Base-by-base conservation (phyloP, 164 flowering plant species). In the Cinnamomum chago region DNA sequence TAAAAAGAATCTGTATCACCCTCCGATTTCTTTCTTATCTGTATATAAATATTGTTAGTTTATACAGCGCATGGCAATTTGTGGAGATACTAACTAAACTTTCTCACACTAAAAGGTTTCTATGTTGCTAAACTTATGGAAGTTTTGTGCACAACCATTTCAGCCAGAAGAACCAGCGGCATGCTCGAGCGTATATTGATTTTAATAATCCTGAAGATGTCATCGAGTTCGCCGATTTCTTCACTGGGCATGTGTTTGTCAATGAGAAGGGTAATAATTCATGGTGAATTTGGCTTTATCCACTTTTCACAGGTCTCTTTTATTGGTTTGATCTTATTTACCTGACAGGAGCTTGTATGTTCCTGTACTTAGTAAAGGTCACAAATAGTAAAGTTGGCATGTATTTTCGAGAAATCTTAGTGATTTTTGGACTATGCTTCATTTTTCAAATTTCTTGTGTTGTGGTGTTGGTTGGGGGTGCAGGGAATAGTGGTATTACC, bases 201-300 rank as follows among this genome's bases (percentile, higher is more conserved):
- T 94, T 94, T 83, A 89, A 87, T 75, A 85, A 76, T 64, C 84
- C 90, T 51, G 93, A 94, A 51, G 98, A 91, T 80, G 97, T 90
- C 74, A 72, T 92, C 24, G 98, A 90, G 86, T 92, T 94, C 80
- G 95, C 97, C 0, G 94, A 92, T 85, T 88, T 89, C 82, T 93
- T 93, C 74, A 84, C 86, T 70, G 98, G 97, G 7, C 97, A 90
- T 79, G 81, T 89, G 4, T 94, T 94, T 82, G 96, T 92, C 67
- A 92, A 91, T 80, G 98, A 94, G 82, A 92, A 92, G 78, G 97
- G 98, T 92, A 83, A 85, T 60, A 22, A 23, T 77, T 20, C 35
- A 3, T 2, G 28, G 50, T 23, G 11, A 25, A 51, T 64, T 20
- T 47, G 5, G 50, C 27, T 35, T 68, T 40, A 55, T 55, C 20